Evolutionary conservation across 805 yeast species (phyloP).

Genomic region (Candida cerambycidarum): DNA sequence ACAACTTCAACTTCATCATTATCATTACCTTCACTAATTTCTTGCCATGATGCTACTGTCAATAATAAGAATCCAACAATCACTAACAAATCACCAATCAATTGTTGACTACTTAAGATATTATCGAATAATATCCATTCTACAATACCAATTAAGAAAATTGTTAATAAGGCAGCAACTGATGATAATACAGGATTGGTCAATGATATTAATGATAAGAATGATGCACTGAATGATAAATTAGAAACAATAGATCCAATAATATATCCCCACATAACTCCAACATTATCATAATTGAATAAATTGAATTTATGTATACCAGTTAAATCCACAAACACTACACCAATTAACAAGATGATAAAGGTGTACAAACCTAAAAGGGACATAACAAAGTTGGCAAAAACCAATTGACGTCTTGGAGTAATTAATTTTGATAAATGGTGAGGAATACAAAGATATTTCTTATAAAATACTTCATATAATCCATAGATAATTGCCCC

Average conservation of each 20-base stretch:
- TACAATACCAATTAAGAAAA: slow-evolving; percentile 72
- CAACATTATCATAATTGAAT: slow-evolving; percentile 41
- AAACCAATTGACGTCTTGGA: slow-evolving; percentile 70
- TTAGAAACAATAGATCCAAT: slow-evolving; percentile 59
- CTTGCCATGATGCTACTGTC: slow-evolving; percentile 65
- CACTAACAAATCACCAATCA: slow-evolving; percentile 69
- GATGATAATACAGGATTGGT: slow-evolving; percentile 84
- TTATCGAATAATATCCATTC: slow-evolving; percentile 71
- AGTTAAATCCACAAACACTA: slow-evolving; percentile 46
- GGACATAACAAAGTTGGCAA: slow-evolving; percentile 75
- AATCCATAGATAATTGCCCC: slow-evolving; percentile 82
- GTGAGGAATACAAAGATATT: slow-evolving; percentile 69
- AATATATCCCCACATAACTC: slow-evolving; percentile 46
- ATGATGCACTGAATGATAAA: slow-evolving; percentile 66
- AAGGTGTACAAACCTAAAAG: slow-evolving; percentile 60
- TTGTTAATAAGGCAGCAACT: slow-evolving; percentile 68
- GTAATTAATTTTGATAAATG: slow-evolving; percentile 43
- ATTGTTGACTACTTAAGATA: slow-evolving; percentile 52
- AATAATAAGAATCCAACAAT: slow-evolving; percentile 67
- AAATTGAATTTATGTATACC: slow-evolving; percentile 60
- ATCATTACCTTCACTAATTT: slow-evolving; percentile 51
- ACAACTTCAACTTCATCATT: slow-evolving; percentile 42
- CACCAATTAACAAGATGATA: slow-evolving; percentile 48
- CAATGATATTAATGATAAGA: slow-evolving; percentile 74
- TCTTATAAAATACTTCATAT: slow-evolving; percentile 82